phyloP scores from a whole-genome alignment of 2,329 filamentous ascomycete species.

The Neofusicoccum sp. region DNA sequence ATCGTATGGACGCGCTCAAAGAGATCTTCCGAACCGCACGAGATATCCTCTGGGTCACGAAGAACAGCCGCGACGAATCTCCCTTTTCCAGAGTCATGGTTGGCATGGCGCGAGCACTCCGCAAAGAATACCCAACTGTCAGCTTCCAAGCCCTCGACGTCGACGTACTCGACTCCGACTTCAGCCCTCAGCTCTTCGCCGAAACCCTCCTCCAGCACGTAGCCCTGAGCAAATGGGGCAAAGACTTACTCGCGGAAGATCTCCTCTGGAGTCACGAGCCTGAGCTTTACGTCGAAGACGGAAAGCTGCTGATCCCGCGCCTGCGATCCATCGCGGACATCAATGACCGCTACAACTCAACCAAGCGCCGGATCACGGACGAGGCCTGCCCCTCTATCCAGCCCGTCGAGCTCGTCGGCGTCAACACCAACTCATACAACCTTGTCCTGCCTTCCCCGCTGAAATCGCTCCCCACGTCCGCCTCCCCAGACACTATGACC shows the following conservation, averaged over 20 bases:
- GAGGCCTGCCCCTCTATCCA: background rate
- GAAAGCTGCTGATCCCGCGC: background rate
- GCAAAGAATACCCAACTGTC: constrained; percentile 21
- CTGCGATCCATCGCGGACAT: background rate
- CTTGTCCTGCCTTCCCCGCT: background rate
- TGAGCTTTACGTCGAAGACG: background rate
- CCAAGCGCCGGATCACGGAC: background rate
- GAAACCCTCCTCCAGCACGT: background rate
- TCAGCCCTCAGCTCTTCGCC: background rate
- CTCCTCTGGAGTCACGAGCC: background rate
- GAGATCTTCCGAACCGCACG: background rate
- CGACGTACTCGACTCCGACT: background rate
- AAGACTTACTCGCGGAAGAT: background rate
- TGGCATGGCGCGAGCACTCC: constrained; percentile 23
- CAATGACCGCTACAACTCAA: background rate
- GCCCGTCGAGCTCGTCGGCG: background rate
- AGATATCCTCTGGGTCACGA: background rate
- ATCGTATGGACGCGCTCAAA: background rate
- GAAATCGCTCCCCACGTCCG: background rate
- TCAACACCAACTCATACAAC: background rate
- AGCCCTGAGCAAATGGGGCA: too few species aligned
- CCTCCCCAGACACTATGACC: background rate
- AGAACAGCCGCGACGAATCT: background rate
- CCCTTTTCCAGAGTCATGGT: background rate
- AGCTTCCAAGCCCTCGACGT: constrained; percentile 26